Conservation (phyloP, 129 eudicot species). For the Lactuca sativa region DNA sequence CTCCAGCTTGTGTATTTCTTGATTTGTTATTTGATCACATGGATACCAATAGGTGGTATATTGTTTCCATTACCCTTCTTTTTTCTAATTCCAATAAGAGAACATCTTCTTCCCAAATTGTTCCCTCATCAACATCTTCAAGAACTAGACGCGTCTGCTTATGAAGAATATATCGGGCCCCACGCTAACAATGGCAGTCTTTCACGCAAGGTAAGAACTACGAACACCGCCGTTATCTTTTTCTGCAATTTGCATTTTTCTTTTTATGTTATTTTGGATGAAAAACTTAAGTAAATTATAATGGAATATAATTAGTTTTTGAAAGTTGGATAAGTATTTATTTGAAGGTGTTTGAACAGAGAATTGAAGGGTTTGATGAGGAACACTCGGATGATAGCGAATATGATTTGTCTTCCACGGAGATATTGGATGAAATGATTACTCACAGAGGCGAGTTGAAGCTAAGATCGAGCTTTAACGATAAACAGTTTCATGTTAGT, state of each 20-base stretch:
- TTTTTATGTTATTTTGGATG: not conserved
- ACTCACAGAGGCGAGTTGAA: constrained; percentile 86
- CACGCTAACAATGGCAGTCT: constrained; percentile 33
- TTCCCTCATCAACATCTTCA: constrained; percentile 61
- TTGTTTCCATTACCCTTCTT: constrained; percentile 77
- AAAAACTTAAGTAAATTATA: not conserved
- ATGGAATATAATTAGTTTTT: not conserved
- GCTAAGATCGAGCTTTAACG: constrained; percentile 64
- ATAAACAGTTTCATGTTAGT: constrained; percentile 47
- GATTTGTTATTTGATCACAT: constrained; percentile 74
- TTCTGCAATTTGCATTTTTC: not conserved
- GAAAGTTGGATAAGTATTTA: constrained; percentile 11
- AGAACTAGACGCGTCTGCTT: constrained; percentile 75
- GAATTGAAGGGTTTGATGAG: constrained; percentile 27
- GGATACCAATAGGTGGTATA: constrained; percentile 93
- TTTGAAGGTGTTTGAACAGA: constrained; percentile 39
- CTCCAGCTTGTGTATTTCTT: constrained; percentile 66
- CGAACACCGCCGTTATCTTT: not conserved
- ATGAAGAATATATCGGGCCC: constrained; percentile 63
- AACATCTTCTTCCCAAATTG: constrained; percentile 68
- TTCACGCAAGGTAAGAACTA: constrained; percentile 43
- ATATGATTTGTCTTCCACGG: constrained; percentile 53
- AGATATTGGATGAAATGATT: constrained; percentile 77
- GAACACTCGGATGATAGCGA: constrained; percentile 39
- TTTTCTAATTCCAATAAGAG: constrained; percentile 62